Evolutionary conservation across 2,329 filamentous ascomycete species (phyloP), one percentile per base, ranked within the genome.

Genomic region (Lasiodiplodia sp.): DNA sequence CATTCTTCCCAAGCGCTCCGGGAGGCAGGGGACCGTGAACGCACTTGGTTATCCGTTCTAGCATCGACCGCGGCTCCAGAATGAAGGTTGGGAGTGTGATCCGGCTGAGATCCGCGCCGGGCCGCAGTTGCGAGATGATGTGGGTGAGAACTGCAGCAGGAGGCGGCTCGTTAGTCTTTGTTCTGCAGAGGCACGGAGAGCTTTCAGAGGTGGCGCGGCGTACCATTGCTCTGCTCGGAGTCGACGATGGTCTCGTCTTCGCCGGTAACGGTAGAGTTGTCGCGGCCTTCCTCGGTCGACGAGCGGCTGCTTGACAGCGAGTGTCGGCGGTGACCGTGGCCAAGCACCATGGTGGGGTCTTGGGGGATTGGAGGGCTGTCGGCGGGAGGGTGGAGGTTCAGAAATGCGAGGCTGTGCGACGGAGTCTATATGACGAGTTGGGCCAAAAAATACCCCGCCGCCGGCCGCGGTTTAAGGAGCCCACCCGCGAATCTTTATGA

Each of bases 41-140:
- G 73, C 84, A 97, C 94, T 99, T 99, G 76, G 96, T 99, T 79
- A 99, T 99, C 75, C 96, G 89, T 83, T 99, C 96, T 75, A 99
- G 85, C 96, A 99, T 99, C 75, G 94, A 97, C 77, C 94, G 90
- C 28, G 96, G 96, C 81, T 99, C 96, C 74, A 99, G 89, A 76
- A 99, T 99, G 80, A 99, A 99, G 58, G 96, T 99, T 51, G 96
- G 96, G 68, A 99, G 86, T 44, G 96, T 95, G 71, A 99, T 94
- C 74, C 95, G 89, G 81, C 94, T 97, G 74, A 99, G 85, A 80
- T 99, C 96, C 75, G 96, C 96, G 72, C 96, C 96, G 14, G 96
- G 96, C 71, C 96, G 92, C 71, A 99, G 86, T 83, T 99, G 96
- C 65, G 94, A 97, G 78, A 99, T 98, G 82, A 99, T 97, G 82